phyloP scores from a whole-genome alignment of 805 yeast genomes.

The Wickerhamiella musiphila region DNA sequence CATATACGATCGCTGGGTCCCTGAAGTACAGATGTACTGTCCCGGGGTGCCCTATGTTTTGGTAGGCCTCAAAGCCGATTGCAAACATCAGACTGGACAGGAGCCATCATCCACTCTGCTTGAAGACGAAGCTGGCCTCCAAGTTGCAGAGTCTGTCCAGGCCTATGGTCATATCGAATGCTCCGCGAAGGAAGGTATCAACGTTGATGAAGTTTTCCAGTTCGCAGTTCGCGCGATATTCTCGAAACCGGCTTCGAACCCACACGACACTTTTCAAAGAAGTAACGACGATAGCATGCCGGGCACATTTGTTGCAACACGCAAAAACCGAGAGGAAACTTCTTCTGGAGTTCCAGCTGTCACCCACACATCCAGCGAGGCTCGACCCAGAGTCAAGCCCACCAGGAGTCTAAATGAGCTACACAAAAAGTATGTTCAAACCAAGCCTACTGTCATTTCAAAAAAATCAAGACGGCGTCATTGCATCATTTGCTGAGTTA shows the following conservation, averaged over 20 bases:
- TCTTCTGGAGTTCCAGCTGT: background rate
- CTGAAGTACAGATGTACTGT: slow-evolving; percentile 72
- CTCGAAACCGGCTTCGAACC: too few relatives aligned
- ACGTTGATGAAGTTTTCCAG: slow-evolving; percentile 52
- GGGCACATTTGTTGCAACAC: too few relatives aligned
- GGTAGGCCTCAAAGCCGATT: slow-evolving; percentile 72
- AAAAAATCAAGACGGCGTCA: background rate
- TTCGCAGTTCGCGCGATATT: slow-evolving; percentile 33
- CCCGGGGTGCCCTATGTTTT: slow-evolving; percentile 60
- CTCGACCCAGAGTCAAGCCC: too few relatives aligned
- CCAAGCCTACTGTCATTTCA: too few relatives aligned
- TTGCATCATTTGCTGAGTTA: slow-evolving; percentile 1
- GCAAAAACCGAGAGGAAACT: too few relatives aligned
- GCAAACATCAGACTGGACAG: slow-evolving; percentile 22
- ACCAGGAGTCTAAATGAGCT: too few relatives aligned
- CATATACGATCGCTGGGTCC: slow-evolving; percentile 69
- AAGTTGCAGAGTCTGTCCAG: slow-evolving; percentile 40
- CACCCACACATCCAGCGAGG: background rate
- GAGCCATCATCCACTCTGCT: slow-evolving; percentile 14
- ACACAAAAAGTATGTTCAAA: too few relatives aligned
- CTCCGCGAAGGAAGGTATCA: slow-evolving; percentile 54
- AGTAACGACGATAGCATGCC: too few relatives aligned
- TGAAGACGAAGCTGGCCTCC: slow-evolving; percentile 29
- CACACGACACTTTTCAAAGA: too few relatives aligned
- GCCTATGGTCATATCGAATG: slow-evolving; percentile 64